Base-by-base conservation (phyloP, 2,329 filamentous ascomycete genomes). In the Akanthomyces uredinophilus region DNA sequence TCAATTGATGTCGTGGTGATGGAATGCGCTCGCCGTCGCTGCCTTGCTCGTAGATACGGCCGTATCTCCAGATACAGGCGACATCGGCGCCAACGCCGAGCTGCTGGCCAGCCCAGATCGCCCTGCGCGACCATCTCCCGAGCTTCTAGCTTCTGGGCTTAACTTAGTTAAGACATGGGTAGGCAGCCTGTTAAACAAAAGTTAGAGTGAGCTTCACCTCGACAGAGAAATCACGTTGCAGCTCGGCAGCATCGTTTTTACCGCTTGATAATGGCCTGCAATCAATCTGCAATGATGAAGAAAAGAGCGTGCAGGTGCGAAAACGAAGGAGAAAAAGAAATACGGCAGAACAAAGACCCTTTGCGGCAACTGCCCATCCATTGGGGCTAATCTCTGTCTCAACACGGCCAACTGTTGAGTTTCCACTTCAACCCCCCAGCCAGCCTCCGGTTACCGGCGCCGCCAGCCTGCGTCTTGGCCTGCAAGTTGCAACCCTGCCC, bases 1-100 rank as follows among this genome's bases (percentile, higher is more conserved):
- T 20, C 32, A 41, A 50, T 58, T 29, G 32, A 41, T n/a, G 32
- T 22, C 22, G n/a, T 37, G 22, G 27, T 1, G 13, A 35, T 18
- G 35, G 20, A n/a, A 20, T 51, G 46, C 56, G 20, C 5, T 43
- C 24, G 6, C 39, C 2, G 32, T 4, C 32, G 27, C 29, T 10
- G 8, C n/a, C 8, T 11, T 49, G 39, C 56, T 60, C 56, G 56
- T 60, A 60, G 51, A 24, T 60, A 60, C 56, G 56, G 20, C 39
- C 56, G 56, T 60, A 60, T 60, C 56, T 60, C 55, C 55, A 56
- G 41, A 37, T 58, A 58, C 55, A 58, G 55, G 55, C 55, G 55
- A 58, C 55, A 58, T 58, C 44, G 55, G 55, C 55, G 44, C 7
- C 32, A 11, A 11, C 29, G 46, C 18, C n/a, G 20, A 20, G 24